Evolutionary conservation across 78 protist species (phyloP), one percentile per base, ranked within the genome.

Genomic region (Tieghemostelium lacteum): DNA sequence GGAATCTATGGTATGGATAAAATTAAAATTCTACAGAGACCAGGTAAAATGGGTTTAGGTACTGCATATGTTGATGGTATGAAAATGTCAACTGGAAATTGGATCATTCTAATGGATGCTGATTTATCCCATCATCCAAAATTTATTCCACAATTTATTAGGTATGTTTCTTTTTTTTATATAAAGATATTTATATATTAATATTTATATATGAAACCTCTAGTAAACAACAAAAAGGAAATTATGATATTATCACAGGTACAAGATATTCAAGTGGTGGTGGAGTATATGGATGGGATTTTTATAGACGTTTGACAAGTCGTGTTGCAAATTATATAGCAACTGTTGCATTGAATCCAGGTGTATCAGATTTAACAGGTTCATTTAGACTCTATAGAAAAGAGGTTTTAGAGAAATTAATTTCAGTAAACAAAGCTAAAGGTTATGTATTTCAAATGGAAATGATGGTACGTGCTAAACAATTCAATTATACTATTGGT

Each of bases 381-480:
- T 93, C 97, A 67, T 97, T 95, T 73, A 67, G 97, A 20, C 74
- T 97, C 31, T 97, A 97, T 87, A 73, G 89, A 70, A 75, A 75
- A 39, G 86, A 83, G 1, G 98, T 95, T 8, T 78, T 97, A 19
- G 93, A 86, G 26, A 52, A 58, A 14, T n/a, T 96, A 36, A 60
- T 97, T 29, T 63, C 83, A 22, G 50, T n/a, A 29, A 67, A 83
- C 17, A 60, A 64, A 33, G 67, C 97, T 45, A 96, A 93, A 75
- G 99, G 98, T 19, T 97, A 94, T 31, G 94, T 87, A 24, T 97
- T 97, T 87, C 99, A 97, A 73, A 95, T 97, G 95, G 99, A 95
- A 70, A 96, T 97, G 73, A 86, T 95, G 55, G 95, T 92, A 16
- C 62, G 98, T 17, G 98, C 99, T 17, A 62, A 85, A 52, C 70